phyloP scores from a whole-genome alignment of 129 eudicot species.

The Escallonia rubra region DNA sequence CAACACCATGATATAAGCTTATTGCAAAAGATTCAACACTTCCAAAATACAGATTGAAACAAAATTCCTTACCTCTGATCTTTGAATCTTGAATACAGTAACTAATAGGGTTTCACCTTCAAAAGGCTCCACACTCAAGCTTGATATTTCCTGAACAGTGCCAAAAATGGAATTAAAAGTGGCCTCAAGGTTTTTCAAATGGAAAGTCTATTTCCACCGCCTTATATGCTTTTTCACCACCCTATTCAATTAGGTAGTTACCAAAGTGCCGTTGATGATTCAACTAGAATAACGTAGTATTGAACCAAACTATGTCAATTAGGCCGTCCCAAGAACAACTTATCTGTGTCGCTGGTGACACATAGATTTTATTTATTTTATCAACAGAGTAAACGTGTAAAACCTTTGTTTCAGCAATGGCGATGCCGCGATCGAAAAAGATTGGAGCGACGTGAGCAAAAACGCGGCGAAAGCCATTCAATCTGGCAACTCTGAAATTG shows the following conservation, averaged over 20 bases:
- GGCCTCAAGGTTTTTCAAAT: neutral
- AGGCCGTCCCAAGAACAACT: too few species aligned
- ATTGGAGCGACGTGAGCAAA: conserved; percentile 93
- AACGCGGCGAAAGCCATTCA: conserved; percentile 83
- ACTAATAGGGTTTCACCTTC: conserved; percentile 81
- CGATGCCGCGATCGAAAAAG: conserved; percentile 92
- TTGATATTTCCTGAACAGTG: conserved; percentile 71
- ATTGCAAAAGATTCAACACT: neutral
- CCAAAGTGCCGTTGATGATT: too few species aligned
- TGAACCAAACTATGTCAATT: too few species aligned
- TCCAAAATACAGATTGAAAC: conserved; percentile 3
- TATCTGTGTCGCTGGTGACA: too few species aligned
- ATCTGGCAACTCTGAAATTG: conserved; percentile 71
- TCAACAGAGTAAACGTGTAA: neutral
- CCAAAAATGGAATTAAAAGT: too few species aligned
- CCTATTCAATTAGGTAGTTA: too few species aligned
- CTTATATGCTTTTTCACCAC: too few species aligned
- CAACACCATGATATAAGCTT: neutral
- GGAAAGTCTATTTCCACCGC: too few species aligned
- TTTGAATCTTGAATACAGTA: conserved; percentile 79
- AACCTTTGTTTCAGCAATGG: conserved; percentile 90
- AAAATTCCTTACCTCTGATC: conserved; percentile 58
- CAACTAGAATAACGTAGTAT: too few species aligned
- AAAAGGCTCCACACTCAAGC: conserved; percentile 96
- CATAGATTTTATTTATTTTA: too few species aligned